Percentiles rank a stretch among this genome's conserved stretches.
Conservation (phyloP, 768 basidiomycete genomes). For the Pleurotus cornucopiae region DNA sequence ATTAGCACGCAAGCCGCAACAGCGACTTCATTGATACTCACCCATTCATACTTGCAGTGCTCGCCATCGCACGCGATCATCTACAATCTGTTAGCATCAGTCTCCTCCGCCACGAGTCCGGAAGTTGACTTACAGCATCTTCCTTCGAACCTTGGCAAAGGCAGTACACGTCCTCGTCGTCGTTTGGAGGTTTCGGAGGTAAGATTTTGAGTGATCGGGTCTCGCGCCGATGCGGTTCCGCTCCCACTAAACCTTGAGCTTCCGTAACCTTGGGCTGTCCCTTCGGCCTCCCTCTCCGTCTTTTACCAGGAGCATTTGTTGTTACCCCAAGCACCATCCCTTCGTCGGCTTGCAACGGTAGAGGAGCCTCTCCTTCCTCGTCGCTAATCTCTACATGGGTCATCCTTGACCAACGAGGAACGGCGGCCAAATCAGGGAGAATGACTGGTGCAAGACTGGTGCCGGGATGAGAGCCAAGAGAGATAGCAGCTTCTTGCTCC, state of each 20-base stretch:
- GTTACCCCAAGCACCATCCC: not conserved
- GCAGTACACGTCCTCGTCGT: not conserved
- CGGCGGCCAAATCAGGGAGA: conserved; percentile 53
- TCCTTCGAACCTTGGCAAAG: not conserved
- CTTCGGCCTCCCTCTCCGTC: not conserved
- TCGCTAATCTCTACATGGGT: conserved; percentile 17
- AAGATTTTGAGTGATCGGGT: conserved; percentile 5
- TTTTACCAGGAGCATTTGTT: not conserved
- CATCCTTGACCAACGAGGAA: conserved; percentile 46
- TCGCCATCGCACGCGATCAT: conserved; percentile 86
- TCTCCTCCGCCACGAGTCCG: not conserved
- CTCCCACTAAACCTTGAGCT: not conserved
- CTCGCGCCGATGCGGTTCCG: not conserved
- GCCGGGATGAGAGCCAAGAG: conserved; percentile 48
- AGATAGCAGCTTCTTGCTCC: conserved; percentile 53
- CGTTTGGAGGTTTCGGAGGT: conserved; percentile 1
- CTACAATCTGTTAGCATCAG: conserved; percentile 28
- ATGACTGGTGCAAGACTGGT: conserved; percentile 42
- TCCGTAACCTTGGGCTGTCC: not conserved
- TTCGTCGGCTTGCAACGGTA: not conserved
- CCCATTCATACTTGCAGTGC: conserved; percentile 80
- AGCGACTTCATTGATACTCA: conserved; percentile 22
- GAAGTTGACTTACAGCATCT: not conserved
- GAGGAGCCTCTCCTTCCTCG: not conserved
- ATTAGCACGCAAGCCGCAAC: not conserved